Base-by-base conservation (phyloP, 2,329 filamentous ascomycete species). In the Pseudogymnoascus sp. region DNA sequence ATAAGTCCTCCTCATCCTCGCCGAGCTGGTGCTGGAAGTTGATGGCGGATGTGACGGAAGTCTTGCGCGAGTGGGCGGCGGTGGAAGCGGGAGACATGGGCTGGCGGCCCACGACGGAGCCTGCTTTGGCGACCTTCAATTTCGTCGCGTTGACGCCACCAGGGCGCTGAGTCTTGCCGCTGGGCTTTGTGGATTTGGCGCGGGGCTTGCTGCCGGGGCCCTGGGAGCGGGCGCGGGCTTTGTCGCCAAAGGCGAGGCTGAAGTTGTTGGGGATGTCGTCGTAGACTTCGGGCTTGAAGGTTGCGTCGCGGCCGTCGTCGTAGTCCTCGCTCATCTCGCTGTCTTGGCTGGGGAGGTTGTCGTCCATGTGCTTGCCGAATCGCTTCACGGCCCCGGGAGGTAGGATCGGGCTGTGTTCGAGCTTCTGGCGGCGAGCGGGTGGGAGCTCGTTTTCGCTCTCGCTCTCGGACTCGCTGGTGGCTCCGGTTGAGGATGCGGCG, bases 1-100 rank as follows among this genome's bases (percentile, higher is more conserved):
- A 97, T 18, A 97, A 79, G 63, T 97, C 92, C 68, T 97, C 92
- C 68, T 96, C 91, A 68, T 92, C 91, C 33, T 80, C 79, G 59
- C 80, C 83, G 42, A 84, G 77, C 66, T 82, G 82, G 67, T 84
- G 79, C 69, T 85, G 83, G 72, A 85, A 85, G 71, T 83, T 86
- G 71, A 86, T 75, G 10, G 80, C 79, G 12, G 90, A 91, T 10
- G 86, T 82, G 63, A 87, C 81, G 0, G 90, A 92, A 40, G 85
- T 84, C 76, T 94, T 94, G 70, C 90, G 87, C 33, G 89, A 86
- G 66, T 84, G 77, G 65, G 88, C 80, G 16, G 89, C 86, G 62
- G 91, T 77, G 1, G 89, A 91, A 1, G 82, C 79, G 5, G 84
- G 84, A 2, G 85, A 87, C 74, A 87, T 86, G 14, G 84, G 77